Evolutionary conservation across 768 basidiomycete species (phyloP).

Genomic region (Psilocybe subaeruginosa): DNA sequence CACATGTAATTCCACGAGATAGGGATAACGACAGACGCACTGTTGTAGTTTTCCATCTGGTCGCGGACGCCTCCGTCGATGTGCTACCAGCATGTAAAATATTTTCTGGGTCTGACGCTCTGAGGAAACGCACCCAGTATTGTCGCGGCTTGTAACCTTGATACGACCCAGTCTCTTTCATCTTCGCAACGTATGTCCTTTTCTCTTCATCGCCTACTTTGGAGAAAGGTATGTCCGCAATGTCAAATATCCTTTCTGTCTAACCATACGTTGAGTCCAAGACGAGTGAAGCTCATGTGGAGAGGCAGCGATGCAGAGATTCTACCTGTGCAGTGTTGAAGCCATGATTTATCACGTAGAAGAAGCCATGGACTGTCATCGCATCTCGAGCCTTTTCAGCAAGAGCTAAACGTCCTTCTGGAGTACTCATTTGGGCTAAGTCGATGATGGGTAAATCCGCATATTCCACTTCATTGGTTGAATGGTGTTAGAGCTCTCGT

Average conservation of each 20-base stretch:
- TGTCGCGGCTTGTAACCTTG: constrained; percentile 59
- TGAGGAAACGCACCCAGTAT: constrained; percentile 46
- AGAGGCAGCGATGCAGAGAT: too few species aligned
- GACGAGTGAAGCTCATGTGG: background rate
- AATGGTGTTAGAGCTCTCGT: background rate
- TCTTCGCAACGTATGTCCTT: constrained; percentile 35
- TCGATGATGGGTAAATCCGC: constrained; percentile 59
- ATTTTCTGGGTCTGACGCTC: background rate
- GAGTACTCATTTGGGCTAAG: constrained; percentile 40
- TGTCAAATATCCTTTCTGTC: constrained; percentile 51
- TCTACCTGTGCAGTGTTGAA: constrained; percentile 41
- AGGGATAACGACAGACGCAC: constrained; percentile 33
- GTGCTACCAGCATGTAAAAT: constrained; percentile 40
- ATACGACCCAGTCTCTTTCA: constrained; percentile 49
- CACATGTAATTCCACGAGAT: background rate
- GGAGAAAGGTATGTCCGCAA: constrained; percentile 49
- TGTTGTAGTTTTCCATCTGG: constrained; percentile 65
- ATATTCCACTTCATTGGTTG: constrained; percentile 30
- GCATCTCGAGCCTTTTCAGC: constrained; percentile 46
- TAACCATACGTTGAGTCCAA: constrained; percentile 14
- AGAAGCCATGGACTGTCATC: constrained; percentile 46
- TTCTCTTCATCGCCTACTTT: constrained; percentile 47
- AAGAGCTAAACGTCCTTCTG: constrained; percentile 39
- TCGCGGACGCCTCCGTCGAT: constrained; percentile 66
- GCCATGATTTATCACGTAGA: constrained; percentile 53